Evolutionary conservation across 2,329 filamentous ascomycete genomes (phyloP), one percentile per base, ranked within the genome.

Genomic region (Curvularia eragrostidis): DNA sequence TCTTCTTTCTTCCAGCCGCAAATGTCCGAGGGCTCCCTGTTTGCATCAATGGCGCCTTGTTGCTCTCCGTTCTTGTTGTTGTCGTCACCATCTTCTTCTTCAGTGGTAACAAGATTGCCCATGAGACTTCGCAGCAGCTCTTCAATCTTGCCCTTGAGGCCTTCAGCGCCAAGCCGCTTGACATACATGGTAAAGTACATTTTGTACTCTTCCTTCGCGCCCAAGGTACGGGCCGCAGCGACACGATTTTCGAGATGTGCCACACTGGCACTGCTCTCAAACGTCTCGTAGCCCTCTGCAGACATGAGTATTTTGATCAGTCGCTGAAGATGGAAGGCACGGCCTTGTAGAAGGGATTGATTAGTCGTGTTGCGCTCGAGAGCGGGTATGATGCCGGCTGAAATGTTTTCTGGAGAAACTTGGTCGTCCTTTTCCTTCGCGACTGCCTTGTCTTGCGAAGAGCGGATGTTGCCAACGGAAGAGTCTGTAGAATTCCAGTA

Each of bases 401-500:
- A 97, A 3, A 96, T 85, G 39, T 87, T 86, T 57, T 83, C 81
- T 0, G 86, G 83, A 0, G 80, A 79, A 36, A 82, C 80, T 8
- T 80, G 72, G 52, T 84, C 78, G 8, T 81, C 78, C 52, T 81
- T 78, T 39, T 77, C 74, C 23, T 73, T 77, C 1, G 64, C 59
- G 7, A 62, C 54, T 2, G 63, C 56, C 23, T 69, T 68, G 32
- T 72, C 67, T 36, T 63, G 58, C 1, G 87, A 89, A 2, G 91
- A 87, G 64, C 92, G 88, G 36, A 97, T 78, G 49, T 93, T 91
- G 47, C 90, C 89, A 52, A 97, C 87, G 0, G 93, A 93, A 1
- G 92, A 93, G 70, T 97, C 95, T 52, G 93, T 96, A 0, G 93
- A 96, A 77, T 99, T 98, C 96, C 95, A 99, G 76, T 99, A 99